Conservation (phyloP, 192 early-diverging fungal species). For the Chytriomyces sp. region DNA sequence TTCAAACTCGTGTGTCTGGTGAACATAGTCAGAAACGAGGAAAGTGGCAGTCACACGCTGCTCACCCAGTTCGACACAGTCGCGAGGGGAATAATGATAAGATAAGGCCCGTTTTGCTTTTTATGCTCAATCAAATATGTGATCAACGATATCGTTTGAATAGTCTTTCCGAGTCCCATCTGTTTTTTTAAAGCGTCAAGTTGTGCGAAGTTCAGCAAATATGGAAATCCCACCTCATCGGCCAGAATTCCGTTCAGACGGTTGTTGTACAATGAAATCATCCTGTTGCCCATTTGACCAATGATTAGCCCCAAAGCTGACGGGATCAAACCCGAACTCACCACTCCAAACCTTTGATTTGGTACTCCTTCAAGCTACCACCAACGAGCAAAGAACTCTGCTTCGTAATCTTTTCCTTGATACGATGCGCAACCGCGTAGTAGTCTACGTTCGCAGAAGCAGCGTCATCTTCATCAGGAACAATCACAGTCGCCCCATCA, state of each 20-base stretch:
- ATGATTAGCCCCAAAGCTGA: not conserved
- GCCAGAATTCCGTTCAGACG: constrained; percentile 96
- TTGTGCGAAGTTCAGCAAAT: not conserved
- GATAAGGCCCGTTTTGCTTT: constrained; percentile 91
- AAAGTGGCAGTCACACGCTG: not conserved
- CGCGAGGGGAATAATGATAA: constrained; percentile 95
- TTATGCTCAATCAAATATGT: constrained; percentile 95
- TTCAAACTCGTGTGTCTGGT: constrained; percentile 76
- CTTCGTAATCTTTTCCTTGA: constrained; percentile 75
- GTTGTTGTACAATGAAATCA: constrained; percentile 99
- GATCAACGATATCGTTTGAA: constrained; percentile 96
- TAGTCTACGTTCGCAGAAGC: constrained; percentile 63
- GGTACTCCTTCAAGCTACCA: constrained; percentile 95
- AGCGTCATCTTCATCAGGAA: constrained; percentile 54
- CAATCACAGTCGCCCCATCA: constrained; percentile 18
- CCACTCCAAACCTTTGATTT: constrained; percentile 96
- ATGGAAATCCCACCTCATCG: constrained; percentile 49
- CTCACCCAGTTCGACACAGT: constrained; percentile 94
- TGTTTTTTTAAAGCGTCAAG: constrained; percentile 47
- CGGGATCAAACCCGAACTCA: not conserved
- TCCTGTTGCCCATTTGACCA: constrained; percentile 34
- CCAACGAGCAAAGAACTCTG: constrained; percentile 87
- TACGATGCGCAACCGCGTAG: constrained; percentile 84
- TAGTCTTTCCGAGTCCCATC: constrained; percentile 76
- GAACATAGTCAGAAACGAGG: not conserved